These are phyloP conservation scores for Apiospora saccharicola DNA, from an alignment of 2,329 filamentous ascomycete genomes.

Conservation along the genomic window DNA sequence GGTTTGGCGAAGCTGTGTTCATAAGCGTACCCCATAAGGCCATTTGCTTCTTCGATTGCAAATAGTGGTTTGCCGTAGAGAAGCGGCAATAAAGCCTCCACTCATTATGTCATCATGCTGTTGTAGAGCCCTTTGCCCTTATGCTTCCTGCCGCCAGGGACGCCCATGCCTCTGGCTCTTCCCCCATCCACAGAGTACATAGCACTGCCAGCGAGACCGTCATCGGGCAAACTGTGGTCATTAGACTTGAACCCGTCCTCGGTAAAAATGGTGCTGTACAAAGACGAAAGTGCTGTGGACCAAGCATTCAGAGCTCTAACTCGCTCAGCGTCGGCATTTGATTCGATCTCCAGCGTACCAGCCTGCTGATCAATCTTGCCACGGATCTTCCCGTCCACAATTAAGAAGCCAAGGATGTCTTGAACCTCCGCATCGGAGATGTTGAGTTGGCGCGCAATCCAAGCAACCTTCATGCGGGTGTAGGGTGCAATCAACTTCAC, in stretches of 20 bases:
- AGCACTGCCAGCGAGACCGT: slow-evolving; percentile 9
- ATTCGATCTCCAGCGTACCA: slow-evolving; percentile 83
- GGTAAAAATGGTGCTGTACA: slow-evolving; percentile 78
- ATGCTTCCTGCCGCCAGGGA: not conserved
- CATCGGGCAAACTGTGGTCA: slow-evolving; percentile 21
- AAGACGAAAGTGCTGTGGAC: slow-evolving; percentile 70
- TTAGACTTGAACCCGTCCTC: slow-evolving; percentile 71
- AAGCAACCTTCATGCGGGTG: slow-evolving; percentile 85
- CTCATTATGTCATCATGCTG: not conserved
- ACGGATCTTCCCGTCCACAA: slow-evolving; percentile 85
- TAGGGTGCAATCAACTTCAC: slow-evolving; percentile 94
- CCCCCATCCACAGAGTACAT: not conserved
- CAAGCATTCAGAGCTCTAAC: slow-evolving; percentile 77
- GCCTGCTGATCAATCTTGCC: slow-evolving; percentile 90
- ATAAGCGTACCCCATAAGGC: slow-evolving; percentile 2
- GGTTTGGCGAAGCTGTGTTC: slow-evolving; percentile 1
- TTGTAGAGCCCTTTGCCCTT: not conserved
- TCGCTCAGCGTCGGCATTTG: slow-evolving; percentile 75
- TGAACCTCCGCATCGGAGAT: slow-evolving; percentile 91
- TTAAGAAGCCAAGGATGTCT: slow-evolving; percentile 94
- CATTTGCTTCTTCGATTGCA: not conserved
- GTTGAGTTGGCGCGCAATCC: slow-evolving; percentile 87
- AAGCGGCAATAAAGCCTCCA: no score
- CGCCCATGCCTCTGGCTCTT: not conserved
- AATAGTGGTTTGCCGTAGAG: not conserved